Conservation (phyloP, 2,329 filamentous ascomycete genomes). For the Aspergillus costaricaensis region DNA sequence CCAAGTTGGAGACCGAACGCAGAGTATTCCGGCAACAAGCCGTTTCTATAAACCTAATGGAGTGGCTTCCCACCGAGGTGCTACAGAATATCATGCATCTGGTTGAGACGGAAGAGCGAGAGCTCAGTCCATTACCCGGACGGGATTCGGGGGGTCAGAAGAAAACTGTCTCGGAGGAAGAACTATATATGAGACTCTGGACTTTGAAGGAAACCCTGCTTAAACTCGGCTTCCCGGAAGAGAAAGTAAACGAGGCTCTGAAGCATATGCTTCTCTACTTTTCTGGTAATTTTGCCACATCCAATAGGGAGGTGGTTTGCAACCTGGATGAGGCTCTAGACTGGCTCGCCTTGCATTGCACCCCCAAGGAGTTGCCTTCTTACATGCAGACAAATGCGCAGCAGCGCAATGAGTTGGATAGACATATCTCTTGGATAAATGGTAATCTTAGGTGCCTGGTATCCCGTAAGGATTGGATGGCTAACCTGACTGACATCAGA, state of each 20-base stretch:
- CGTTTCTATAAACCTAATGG: constrained; percentile 70
- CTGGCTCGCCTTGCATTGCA: constrained; percentile 81
- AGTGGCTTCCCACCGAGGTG: constrained; percentile 77
- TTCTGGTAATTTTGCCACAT: constrained; percentile 56
- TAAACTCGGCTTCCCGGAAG: constrained; percentile 67
- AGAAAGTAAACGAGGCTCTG: constrained; percentile 65
- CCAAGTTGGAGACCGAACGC: constrained; percentile 80
- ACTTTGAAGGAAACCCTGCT: constrained; percentile 73
- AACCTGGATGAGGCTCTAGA: constrained; percentile 85
- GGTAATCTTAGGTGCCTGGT: constrained; percentile 30
- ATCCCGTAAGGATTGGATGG: constrained; percentile 17
- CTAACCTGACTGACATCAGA: constrained; percentile 39
- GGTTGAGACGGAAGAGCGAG: constrained; percentile 43
- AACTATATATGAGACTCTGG: constrained; percentile 79
- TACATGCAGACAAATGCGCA: constrained; percentile 58
- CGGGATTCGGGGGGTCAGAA: constrained; percentile 31
- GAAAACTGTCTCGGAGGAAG: constrained; percentile 66
- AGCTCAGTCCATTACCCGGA: constrained; percentile 35
- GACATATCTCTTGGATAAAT: constrained; percentile 38
- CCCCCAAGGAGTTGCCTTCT: constrained; percentile 67
- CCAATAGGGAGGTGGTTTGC: constrained; percentile 70
- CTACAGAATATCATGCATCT: constrained; percentile 66
- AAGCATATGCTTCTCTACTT: constrained; percentile 68
- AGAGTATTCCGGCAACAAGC: constrained; percentile 79
- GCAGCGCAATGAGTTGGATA: constrained; percentile 33